Base-by-base conservation (phyloP, 2,329 filamentous ascomycete genomes). In the Polychaeton citri region DNA sequence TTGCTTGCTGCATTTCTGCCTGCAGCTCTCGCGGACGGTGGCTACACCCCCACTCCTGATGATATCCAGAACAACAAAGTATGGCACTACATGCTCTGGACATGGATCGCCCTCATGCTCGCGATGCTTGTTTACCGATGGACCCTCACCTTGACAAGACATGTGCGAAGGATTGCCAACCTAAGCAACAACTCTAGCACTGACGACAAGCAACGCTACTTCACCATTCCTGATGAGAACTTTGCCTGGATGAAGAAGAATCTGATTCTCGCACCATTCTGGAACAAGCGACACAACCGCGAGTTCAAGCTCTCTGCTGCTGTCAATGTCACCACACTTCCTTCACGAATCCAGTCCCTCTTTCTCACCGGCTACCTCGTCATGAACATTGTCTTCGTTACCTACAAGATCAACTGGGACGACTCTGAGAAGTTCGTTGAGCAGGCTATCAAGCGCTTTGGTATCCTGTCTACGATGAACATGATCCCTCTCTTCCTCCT, bases 401-500 rank as follows among this genome's bases (percentile, higher is more conserved):
- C 62, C 36, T 62, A 63, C 57, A 63, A 53, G 39, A 66, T 95
- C 73, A 50, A 79, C 55, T 53, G 65, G 65, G 38, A 36, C 33
- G 40, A 46, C 72, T 17, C 78, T 72, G 39, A 86, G 68, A 79
- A 60, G 88, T 81, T 44, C 85, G 79, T 12, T 35, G 74, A 71
- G 8, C 65, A 74, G 38, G 55, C 80, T 35, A 67, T 79, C 44
- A 81, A 81, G 58, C 73, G 81, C 21, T 77, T 76, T 15, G 82
- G 81, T 43, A 67, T 78, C 32, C 65, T 88, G 42, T 62, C 80
- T 5, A 72, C 76, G 30, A 72, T 83, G 55, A 88, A 88, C 63
- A 82, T 87, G 81, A 68, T 79, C 41, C 81, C 82, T 2, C 64
- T 87, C 3, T 81, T 86, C 59, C 57, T 86, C 34, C 66, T 86